Evolutionary conservation across 108 stramenopile genomes (phyloP).

Genomic region (Nitzschia palea): DNA sequence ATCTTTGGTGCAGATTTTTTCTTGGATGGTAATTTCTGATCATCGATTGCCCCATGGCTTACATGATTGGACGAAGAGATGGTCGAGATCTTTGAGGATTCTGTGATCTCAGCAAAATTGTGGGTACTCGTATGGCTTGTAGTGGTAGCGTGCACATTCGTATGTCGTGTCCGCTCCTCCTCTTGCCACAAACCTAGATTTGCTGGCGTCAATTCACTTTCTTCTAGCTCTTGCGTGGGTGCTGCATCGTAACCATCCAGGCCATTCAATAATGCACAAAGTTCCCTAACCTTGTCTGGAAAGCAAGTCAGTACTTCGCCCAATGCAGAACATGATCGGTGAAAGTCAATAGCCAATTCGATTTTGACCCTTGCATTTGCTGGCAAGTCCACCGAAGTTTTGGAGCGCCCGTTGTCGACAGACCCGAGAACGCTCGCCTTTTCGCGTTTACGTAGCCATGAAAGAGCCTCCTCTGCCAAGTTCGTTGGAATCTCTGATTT

Average conservation of each 20-base stretch:
- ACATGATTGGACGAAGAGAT: too few species aligned
- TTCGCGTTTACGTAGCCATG: too few species aligned
- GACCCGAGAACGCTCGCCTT: too few species aligned
- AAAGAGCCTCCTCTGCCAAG: too few species aligned
- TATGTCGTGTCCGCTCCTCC: not conserved
- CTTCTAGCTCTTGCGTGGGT: conserved; percentile 45
- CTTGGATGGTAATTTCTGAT: too few species aligned
- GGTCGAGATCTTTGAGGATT: too few species aligned
- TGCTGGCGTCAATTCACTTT: conserved; percentile 27
- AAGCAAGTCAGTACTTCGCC: conserved; percentile 69
- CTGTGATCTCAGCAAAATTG: not conserved
- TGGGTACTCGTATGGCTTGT: not conserved
- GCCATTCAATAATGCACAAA: conserved; percentile 59
- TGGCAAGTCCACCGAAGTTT: too few species aligned
- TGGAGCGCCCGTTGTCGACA: too few species aligned
- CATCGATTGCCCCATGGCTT: too few species aligned
- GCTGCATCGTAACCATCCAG: conserved; percentile 48
- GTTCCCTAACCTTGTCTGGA: conserved; percentile 43
- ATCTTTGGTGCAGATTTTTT: too few species aligned
- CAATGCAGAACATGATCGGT: conserved; percentile 37
- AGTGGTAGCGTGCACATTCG: not conserved
- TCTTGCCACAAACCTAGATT: conserved; percentile 16
- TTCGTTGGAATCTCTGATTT: too few species aligned
- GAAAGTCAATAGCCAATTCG: conserved; percentile 49
- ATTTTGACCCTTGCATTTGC: conserved; percentile 23